Base-by-base conservation (phyloP, 257 asterid species). In the Solanum okadae region DNA sequence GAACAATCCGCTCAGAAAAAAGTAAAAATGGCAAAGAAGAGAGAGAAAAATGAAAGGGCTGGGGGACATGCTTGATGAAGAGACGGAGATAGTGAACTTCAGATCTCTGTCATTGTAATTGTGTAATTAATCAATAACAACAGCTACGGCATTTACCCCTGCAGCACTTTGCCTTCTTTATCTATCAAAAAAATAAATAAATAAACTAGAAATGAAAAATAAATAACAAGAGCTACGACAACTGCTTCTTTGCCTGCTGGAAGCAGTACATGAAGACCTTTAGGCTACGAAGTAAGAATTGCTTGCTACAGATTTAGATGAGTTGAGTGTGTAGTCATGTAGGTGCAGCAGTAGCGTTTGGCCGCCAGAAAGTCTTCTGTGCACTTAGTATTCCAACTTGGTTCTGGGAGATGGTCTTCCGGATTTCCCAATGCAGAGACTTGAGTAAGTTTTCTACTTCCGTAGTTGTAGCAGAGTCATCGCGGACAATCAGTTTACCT, bases 351-450 rank as follows among this genome's bases (percentile, higher is more conserved):
- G 88, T 87, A 12, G 94, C 83, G 38, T 90, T 90, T 14, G 99
- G 99, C 85, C 99, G 86, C 99, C 99, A 95, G 15, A 88, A 83
- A 3, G 95, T 88, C 87, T 96, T 96, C 92, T 93, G 93, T 87
- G 99, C 98, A 27, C 95, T 90, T 75, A 96, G 93, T 85, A 94
- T 90, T 49, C 95, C 96, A 56, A 92, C 94, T 90, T 93, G 91
- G 77, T 92, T 91, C 84, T 93, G 93, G 15, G 93, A 91, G 88
- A 88, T 91, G 89, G 94, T 93, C 81, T 90, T 67, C 83, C 90
- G 91, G 84, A 96, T 92, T 90, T 93, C 95, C 99, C 99, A 96
- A 35, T 94, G 97, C 89, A 96, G 89, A 83, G 99, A 95, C 92
- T 93, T 95, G 76, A 96, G 90, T 87, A 94, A 88, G 73, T 89